Evolutionary conservation across 257 asterid genomes (phyloP), one percentile per base, ranked within the genome.

Genomic region (Cordia subcordata): DNA sequence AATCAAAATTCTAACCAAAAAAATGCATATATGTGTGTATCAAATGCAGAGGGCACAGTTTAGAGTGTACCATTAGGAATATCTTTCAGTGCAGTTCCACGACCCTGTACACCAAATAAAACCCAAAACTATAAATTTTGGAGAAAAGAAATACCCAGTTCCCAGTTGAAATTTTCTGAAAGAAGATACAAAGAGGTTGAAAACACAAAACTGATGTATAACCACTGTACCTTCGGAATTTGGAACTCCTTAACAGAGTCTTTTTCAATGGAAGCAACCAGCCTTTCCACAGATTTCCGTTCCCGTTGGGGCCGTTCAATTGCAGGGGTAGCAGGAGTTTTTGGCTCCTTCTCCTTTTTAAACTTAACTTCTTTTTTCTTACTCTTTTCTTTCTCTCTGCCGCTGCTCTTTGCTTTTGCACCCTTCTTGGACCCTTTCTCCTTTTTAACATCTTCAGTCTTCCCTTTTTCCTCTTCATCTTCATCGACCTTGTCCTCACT

Each of bases 81-180:
- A 71, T 93, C 97, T 79, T 93, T 93, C 55, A 93, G 75, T 13
- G 95, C 87, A 74, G 90, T 87, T 76, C 99, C 99, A 79, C 81
- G 92, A 45, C 99, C 99, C 97, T 93, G 86, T 67, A 79, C 53
- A 55, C 35, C 47, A 71, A 16, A 46, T 22, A 15, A 58, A 50
- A 49, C 38, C 46, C 44, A 4, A 53, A 58, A 33, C 11, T 40
- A 32, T 40, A 22, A 42, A 57, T 63, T 45, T 18, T 40, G 46
- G 27, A 35, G 52, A 15, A 65, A 22, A 18, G 46, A 22, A 16
- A 51, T 22, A 56, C 17, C 16, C 22, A 33, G 3, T 8, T 49
- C 4, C 22, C 15, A 15, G 18, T 17, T 11, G 56, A 53, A 27
- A 38, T 35, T 19, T 12, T 51, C 33, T 32, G 2, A 47, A 50